Percentiles rank a stretch among this genome's conserved stretches.
Evolutionary conservation across 805 yeast species (phyloP).

Genomic region (Saturnispora sekii): DNA sequence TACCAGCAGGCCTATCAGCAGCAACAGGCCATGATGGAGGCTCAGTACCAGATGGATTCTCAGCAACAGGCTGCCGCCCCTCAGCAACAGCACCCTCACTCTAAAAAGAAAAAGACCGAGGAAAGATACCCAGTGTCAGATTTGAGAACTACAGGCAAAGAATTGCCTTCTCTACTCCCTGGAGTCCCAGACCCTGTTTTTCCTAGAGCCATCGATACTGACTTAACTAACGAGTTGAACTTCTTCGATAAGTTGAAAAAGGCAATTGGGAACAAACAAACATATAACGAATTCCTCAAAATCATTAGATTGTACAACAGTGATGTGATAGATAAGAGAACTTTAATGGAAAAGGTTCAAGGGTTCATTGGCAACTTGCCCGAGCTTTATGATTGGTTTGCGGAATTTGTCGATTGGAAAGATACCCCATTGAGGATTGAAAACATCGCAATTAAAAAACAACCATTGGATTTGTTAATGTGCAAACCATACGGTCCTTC

Average conservation of each 20-base stretch:
- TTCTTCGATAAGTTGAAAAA: constrained; percentile 91
- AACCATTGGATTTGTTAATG: constrained; percentile 76
- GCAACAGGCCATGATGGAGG: constrained; percentile 3
- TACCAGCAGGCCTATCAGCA: constrained; percentile 10
- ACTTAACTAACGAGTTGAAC: constrained; percentile 71
- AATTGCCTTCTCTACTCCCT: constrained; percentile 66
- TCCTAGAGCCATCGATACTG: constrained; percentile 44
- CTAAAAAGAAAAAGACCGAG: constrained; percentile 22
- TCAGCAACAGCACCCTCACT: constrained; percentile 4
- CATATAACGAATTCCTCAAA: constrained; percentile 88
- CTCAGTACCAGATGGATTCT: constrained; percentile 8
- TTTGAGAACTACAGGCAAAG: constrained; percentile 23
- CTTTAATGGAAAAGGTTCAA: constrained; percentile 75
- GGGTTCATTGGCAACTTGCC: constrained; percentile 73
- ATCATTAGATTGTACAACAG: constrained; percentile 80
- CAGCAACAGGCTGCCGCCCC: constrained; percentile 9
- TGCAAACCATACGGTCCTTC: constrained; percentile 96
- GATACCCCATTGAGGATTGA: constrained; percentile 82
- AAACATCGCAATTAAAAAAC: constrained; percentile 80
- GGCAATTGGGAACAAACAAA: constrained; percentile 77
- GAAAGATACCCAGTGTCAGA: constrained; percentile 36
- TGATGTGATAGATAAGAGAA: constrained; percentile 75
- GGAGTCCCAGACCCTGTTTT: constrained; percentile 79
- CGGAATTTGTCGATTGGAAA: constrained; percentile 79
- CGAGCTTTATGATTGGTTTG: constrained; percentile 86